Conservation (phyloP, 1,139 yeast genomes). For the Yamadazyma taylorii region DNA sequence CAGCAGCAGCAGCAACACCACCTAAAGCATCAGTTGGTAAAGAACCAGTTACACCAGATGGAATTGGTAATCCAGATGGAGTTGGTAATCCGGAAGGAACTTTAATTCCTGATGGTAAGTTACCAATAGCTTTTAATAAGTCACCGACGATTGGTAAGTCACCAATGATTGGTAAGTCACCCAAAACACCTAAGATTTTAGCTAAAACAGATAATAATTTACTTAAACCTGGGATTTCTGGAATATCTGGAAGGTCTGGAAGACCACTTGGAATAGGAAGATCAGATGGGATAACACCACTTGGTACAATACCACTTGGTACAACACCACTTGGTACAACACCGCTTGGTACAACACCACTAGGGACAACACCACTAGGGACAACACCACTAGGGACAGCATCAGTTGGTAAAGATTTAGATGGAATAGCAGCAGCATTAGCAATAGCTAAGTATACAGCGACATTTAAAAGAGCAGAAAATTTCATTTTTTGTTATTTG, state of each 20-base stretch:
- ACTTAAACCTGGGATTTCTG: slow-evolving; percentile 5
- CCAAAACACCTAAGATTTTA: slow-evolving; percentile 7
- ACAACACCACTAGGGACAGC: slow-evolving; percentile 3
- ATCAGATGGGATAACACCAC: slow-evolving; percentile 9
- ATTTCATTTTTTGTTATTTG: slow-evolving; percentile 12
- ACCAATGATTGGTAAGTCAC: slow-evolving; percentile 12
- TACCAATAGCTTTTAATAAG: slow-evolving; percentile 9
- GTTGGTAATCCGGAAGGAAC: slow-evolving; percentile 12
- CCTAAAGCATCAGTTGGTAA: no score
- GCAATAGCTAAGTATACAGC: slow-evolving; percentile 9
- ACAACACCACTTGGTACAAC: slow-evolving; percentile 7
- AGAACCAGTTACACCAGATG: slow-evolving; percentile 7
- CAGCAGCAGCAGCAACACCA: no score
- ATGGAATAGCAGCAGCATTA: slow-evolving; percentile 12
- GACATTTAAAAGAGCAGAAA: slow-evolving; percentile 9
- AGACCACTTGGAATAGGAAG: slow-evolving; percentile 10
- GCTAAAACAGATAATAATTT: slow-evolving; percentile 9
- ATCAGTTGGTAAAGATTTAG: slow-evolving; percentile 1
- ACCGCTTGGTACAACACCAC: slow-evolving; percentile 9
- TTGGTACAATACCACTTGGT: slow-evolving; percentile 11
- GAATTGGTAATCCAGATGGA: slow-evolving; percentile 11
- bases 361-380: slow-evolving; percentile 7
- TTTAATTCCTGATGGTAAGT: slow-evolving; percentile 10
- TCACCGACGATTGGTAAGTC: slow-evolving; percentile 14
- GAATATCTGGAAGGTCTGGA: slow-evolving; percentile 2